Base-by-base conservation (phyloP, 2,329 filamentous ascomycete genomes). In the Fusarium sp. region DNA sequence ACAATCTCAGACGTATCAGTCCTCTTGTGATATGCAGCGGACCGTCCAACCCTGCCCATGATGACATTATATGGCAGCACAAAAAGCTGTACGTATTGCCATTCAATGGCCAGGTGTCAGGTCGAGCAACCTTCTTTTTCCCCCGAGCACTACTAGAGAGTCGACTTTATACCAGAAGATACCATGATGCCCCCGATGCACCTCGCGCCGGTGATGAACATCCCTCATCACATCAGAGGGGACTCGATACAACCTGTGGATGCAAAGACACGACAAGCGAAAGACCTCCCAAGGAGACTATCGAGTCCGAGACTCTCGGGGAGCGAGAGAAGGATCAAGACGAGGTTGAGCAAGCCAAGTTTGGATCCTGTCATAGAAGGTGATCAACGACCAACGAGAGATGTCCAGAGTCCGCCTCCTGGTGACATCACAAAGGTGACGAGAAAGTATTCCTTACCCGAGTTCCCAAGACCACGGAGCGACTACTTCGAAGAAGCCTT, bases 401-500 rank as follows among this genome's bases (percentile, higher is more conserved):
- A 76, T 37, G 37, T 68, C 5, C 72, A 68, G 10, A 70, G 68
- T 8, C 66, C 67, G 3, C 64, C 62, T 2, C 64, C 76, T 2
- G 68, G 57, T 20, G 76, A 77, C 27, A 64, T 64, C 22, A 60
- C 59, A 22, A 67, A 65, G 33, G 62, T 71, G 31, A 65, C 57
- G 24, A 76, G 64, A 67, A 77, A 72, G 45, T 67, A 68, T 11
- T 74, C 77, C 11, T 63, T 67, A n/a, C 71, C 76, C 18, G 71
- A 72, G 35, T 65, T 79, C 24, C 37, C 71, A 4, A 74, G 68
- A 37, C 71, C 75, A 45, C 70, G 72, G n/a, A 77, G 76, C 58
- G 65, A 76, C 33, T 87, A 85, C 63, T 88, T 87, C 65, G 86
- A 89, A 59, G 84, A 84, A 60, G 82, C 83, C 18, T 87, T 88